Base-by-base conservation (phyloP, 352 stramenopile species). In the Phytopythium helicoides region DNA sequence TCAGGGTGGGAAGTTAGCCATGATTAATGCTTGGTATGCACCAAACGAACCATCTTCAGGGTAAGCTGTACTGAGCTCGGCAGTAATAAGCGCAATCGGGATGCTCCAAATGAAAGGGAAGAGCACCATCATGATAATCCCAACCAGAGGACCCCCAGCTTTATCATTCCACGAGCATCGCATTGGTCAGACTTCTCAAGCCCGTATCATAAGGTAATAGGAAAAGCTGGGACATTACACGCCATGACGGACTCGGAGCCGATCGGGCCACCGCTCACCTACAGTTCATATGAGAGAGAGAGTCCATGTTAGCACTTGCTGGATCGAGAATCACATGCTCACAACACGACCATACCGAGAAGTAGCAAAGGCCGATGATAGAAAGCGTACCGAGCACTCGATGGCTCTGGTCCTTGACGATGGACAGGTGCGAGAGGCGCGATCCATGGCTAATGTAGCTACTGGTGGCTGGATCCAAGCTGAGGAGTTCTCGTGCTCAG, bases 71-170 rank as follows among this genome's bases (percentile, higher is more conserved):
- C 86, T 91, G 14, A 98, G 73, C 66, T 98, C 92, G 6, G 91
- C 88, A 5, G 93, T 98, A 23, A 98, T 87, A 47, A 95, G 74
- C 19, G 87, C 88, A 60, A 98, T 94, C 5, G 91, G 92, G 14
- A 97, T 40, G 7, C 79, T 87, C 81, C 91, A 97, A 18, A 98
- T 63, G 25, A 98, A 71, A 10, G 92, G 92, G 37, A 97, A 82
- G 11, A 97, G 21, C 18, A 92, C 26, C 54, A 97, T 83, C n/a
- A 92, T 83, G 8, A 97, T 65, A 31, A 98, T 70, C 12, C 92
- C 80, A 55, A 92, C 34, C 33, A 95, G 76, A 23, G 73, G 73
- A 10, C 73, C 73, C 11, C 73, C 73, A 8, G 73, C 68, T 67
- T 15, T 31, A n/a, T n/a, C n/a, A n/a, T n/a, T n/a, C n/a, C n/a